Evolutionary conservation across 2,329 filamentous ascomycete species (phyloP).

Genomic region (Hymenoscyphus salicellus): DNA sequence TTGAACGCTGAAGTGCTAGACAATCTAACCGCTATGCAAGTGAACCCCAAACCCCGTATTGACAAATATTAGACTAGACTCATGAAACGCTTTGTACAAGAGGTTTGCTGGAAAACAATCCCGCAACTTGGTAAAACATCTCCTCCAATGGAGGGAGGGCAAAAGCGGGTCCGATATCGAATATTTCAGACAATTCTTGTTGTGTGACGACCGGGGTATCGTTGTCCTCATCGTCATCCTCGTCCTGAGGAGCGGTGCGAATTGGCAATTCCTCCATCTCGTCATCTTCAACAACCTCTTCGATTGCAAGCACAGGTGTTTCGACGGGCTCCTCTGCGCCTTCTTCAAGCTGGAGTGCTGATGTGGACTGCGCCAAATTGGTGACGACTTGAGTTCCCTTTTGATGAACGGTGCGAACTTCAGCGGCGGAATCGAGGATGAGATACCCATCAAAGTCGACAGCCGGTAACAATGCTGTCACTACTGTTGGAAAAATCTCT

Average conservation of each 20-base stretch:
- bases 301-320: constrained; percentile 22
- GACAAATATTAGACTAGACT: constrained; percentile 8
- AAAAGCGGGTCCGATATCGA: constrained; percentile 66
- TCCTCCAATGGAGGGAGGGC: constrained; percentile 70
- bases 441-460: constrained; percentile 68
- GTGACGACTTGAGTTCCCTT: constrained; percentile 54
- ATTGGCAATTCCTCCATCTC: constrained; percentile 28
- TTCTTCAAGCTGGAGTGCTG: constrained; percentile 38
- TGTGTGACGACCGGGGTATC: constrained; percentile 62
- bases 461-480: constrained; percentile 66
- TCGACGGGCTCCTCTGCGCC: constrained; percentile 30
- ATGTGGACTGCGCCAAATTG: constrained; percentile 55
- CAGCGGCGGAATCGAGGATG: constrained; percentile 70
- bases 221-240: constrained; percentile 49
- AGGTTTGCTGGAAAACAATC: constrained; percentile 59
- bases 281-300: constrained; percentile 35
- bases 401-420: constrained; percentile 63
- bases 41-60: neutral
- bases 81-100: constrained; percentile 28
- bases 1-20: constrained; percentile 18
- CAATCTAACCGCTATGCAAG: constrained; percentile 20
- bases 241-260: constrained; percentile 39
- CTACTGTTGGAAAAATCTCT: constrained; percentile 53
- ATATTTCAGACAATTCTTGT: constrained; percentile 66
- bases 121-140: constrained; percentile 70